These are phyloP conservation scores for Fusarium sp. DNA, from an alignment of 2,329 filamentous ascomycete genomes.

Conservation along the genomic window DNA sequence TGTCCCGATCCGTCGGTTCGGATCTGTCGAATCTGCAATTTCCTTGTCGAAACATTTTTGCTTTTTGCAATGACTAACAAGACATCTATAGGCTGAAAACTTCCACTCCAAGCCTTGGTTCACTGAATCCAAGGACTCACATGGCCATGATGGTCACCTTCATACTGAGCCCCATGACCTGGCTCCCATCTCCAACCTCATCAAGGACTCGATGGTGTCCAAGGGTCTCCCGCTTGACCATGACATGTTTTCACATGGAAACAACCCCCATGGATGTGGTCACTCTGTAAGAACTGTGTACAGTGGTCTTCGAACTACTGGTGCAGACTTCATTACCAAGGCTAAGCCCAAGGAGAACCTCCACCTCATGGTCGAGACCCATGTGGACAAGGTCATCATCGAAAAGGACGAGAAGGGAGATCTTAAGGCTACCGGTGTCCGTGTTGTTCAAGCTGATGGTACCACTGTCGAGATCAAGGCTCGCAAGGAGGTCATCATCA, in stretches of 20 bases:
- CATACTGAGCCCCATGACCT: slow-evolving; percentile 69
- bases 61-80: background rate
- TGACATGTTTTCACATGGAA: slow-evolving; percentile 68
- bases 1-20: background rate
- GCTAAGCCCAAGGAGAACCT: slow-evolving; percentile 57
- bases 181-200: slow-evolving; percentile 67
- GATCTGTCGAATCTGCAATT: background rate
- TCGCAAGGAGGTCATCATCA: slow-evolving; percentile 56
- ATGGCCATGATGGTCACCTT: slow-evolving; percentile 65
- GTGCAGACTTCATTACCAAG: slow-evolving; percentile 63
- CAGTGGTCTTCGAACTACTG: slow-evolving; percentile 64
- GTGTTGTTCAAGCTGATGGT: slow-evolving; percentile 56
- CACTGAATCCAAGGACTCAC: slow-evolving; percentile 58
- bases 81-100: slow-evolving; percentile 59
- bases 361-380: slow-evolving; percentile 59
- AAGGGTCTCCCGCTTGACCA: slow-evolving; percentile 65
- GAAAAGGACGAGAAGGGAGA: slow-evolving; percentile 49
- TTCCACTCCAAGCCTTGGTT: slow-evolving; percentile 71
- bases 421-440: slow-evolving; percentile 59
- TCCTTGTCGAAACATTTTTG: background rate
- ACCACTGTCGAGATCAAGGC: slow-evolving; percentile 52
- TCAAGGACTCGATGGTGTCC: slow-evolving; percentile 66
- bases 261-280: slow-evolving; percentile 66
- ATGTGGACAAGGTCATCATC: slow-evolving; percentile 65
- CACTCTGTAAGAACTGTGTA: slow-evolving; percentile 65